Conservation (phyloP, 1,139 yeast genomes). For the Hyphopichia pseudoburtonii region DNA sequence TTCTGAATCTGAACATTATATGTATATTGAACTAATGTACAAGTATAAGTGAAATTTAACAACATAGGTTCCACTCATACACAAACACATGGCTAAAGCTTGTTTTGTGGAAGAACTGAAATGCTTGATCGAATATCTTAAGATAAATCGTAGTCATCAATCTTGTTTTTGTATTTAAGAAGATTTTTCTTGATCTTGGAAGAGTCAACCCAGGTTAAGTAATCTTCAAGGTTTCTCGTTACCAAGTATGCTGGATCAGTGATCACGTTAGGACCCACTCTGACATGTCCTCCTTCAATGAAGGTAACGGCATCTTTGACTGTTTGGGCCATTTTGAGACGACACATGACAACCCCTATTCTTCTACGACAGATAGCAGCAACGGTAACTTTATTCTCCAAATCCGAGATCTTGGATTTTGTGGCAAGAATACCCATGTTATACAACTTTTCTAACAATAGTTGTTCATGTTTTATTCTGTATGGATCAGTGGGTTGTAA, state of each 20-base stretch:
- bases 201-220: conserved; percentile 94
- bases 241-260: conserved; percentile 96
- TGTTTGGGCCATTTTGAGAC: conserved; percentile 91
- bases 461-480: conserved; percentile 83
- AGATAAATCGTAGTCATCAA: conserved; percentile 74
- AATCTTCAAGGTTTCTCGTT: conserved; percentile 91
- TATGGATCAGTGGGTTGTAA: conserved; percentile 84
- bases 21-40: background rate
- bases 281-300: conserved; percentile 94
- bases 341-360: conserved; percentile 92
- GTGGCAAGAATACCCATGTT: conserved; percentile 84
- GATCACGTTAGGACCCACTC: conserved; percentile 94
- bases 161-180: conserved; percentile 82
- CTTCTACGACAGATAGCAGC: conserved; percentile 91
- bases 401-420: conserved; percentile 86
- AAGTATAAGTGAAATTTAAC: background rate
- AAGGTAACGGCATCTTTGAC: conserved; percentile 86
- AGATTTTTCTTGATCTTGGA: conserved; percentile 91
- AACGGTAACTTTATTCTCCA: conserved; percentile 89
- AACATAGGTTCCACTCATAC: too few species aligned
- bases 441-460: conserved; percentile 80
- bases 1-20: too few species aligned
- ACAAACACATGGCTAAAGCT: too few species aligned
- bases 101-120: too few species aligned
- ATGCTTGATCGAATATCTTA: conserved; percentile 16